Evolutionary conservation across 495 filamentous ascomycete species (phyloP).

Genomic region (Podospora didyma): DNA sequence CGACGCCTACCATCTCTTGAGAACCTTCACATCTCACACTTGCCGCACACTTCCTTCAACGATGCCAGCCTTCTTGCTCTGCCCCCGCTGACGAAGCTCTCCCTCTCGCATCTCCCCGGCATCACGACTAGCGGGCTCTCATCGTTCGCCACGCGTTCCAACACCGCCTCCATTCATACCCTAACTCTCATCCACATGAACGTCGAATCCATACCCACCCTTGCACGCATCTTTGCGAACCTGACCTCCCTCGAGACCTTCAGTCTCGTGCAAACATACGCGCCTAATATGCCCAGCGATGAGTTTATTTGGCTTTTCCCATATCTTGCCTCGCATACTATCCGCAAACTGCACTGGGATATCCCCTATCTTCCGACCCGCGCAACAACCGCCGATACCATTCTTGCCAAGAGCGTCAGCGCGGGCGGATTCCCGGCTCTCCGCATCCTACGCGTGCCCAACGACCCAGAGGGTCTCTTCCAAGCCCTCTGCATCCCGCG

Average conservation of each 20-base stretch:
- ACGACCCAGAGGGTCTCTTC: slow-evolving; percentile 68
- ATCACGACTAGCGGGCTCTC: slow-evolving; percentile 74
- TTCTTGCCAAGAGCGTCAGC: slow-evolving; percentile 69
- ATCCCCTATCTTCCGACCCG: slow-evolving; percentile 48
- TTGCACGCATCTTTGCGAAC: slow-evolving; percentile 72
- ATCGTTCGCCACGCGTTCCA: slow-evolving; percentile 58
- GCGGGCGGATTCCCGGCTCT: slow-evolving; percentile 68
- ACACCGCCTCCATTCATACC: slow-evolving; percentile 52
- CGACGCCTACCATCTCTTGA: slow-evolving; percentile 63
- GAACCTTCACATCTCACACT: slow-evolving; percentile 69
- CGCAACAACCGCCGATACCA: slow-evolving; percentile 55
- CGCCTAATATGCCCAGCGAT: slow-evolving; percentile 56
- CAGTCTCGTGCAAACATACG: slow-evolving; percentile 63
- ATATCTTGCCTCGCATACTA: slow-evolving; percentile 62
- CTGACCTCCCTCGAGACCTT: slow-evolving; percentile 61
- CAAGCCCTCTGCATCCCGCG: slow-evolving; percentile 65
- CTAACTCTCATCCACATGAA: slow-evolving; percentile 64
- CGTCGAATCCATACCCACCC: slow-evolving; percentile 59
- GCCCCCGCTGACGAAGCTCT: slow-evolving; percentile 67
- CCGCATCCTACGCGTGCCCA: slow-evolving; percentile 63
- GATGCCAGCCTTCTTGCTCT: slow-evolving; percentile 64
- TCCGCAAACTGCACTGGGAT: slow-evolving; percentile 80
- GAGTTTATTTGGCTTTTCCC: slow-evolving; percentile 61
- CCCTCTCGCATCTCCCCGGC: slow-evolving; percentile 72
- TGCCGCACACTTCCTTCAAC: slow-evolving; percentile 69